phyloP scores from a whole-genome alignment of 192 early-diverging fungal species.

The Coemansia sp. region DNA sequence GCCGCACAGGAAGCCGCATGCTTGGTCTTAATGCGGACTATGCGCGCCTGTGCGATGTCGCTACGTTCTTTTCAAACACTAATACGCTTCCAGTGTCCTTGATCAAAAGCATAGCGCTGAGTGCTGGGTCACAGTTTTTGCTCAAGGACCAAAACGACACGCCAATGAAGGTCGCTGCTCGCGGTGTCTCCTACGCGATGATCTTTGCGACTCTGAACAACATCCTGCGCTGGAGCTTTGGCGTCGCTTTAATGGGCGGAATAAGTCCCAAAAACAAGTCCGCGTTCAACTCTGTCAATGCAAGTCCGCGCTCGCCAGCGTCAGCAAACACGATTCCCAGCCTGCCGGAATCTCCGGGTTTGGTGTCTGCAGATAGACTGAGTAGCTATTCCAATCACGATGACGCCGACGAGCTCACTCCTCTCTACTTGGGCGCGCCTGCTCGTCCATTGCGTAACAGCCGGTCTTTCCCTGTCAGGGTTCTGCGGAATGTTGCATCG shows the following conservation, averaged over 20 bases:
- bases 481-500: neutral
- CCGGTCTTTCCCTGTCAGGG: neutral
- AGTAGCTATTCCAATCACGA: neutral
- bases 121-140: constrained; percentile 47
- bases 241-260: constrained; percentile 64
- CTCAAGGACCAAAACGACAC: constrained; percentile 51
- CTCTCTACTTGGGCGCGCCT: constrained; percentile 37
- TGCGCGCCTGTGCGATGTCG: constrained; percentile 64
- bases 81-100: constrained; percentile 74
- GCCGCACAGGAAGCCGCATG: constrained; percentile 39
- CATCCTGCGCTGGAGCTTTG: constrained; percentile 77
- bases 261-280: constrained; percentile 24
- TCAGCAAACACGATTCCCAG: constrained; percentile 7
- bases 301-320: constrained; percentile 27
- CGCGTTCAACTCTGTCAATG: constrained; percentile 37
- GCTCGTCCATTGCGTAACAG: constrained; percentile 6
- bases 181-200: constrained; percentile 77
- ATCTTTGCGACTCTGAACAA: constrained; percentile 81
- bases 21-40: constrained; percentile 56
- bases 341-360: constrained; percentile 5
- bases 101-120: constrained; percentile 63
- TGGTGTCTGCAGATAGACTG: neutral
- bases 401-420: constrained; percentile 31
- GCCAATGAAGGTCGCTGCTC: constrained; percentile 50
- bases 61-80: constrained; percentile 71